Evolutionary conservation across 495 filamentous ascomycete genomes (phyloP), one percentile per base, ranked within the genome.

Genomic region (Cercophora samala): DNA sequence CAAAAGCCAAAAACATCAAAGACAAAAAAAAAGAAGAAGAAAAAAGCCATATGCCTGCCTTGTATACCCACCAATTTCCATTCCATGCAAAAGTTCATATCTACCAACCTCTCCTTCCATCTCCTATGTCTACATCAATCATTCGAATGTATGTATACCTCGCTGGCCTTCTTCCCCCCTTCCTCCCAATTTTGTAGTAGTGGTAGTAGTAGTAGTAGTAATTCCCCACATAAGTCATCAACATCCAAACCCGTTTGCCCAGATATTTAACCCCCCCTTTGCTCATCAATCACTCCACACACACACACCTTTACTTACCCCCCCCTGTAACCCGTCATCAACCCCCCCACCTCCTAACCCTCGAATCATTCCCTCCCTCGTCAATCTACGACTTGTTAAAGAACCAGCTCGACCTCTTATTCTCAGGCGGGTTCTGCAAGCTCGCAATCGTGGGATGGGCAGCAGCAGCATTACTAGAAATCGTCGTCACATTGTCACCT

Each of bases 361-460:
- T 13, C 9, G 37, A 46, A 17, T 3, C 37, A 5, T 46, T 13
- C 37, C 9, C 8, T 9, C 15, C 15, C 37, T 46, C 37, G 37
- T 46, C 37, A 46, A 46, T 46, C 37, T 46, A 56, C 53, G 53
- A 56, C 53, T 56, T 56, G n/a, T 84, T 79, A 74, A 87, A 86
- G 74, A 85, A 87, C 84, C 84, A 87, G 68, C 81, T 84, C 72
- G 78, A 82, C 69, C 84, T 78, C 80, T 87, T 86, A 75, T 80
- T 78, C 73, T 78, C 78, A 63, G 77, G 75, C 71, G 74, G 71
- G 66, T 82, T 83, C 70, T 86, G 83, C 51, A 86, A 76, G 64
- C 76, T 85, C 19, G 82, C 76, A 53, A 88, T 80, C 52, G 83
- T 81, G 9, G 84, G 83, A 66, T 83, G 81, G 19, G 24, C 29